These are phyloP conservation scores for Fraxinus angustifolia DNA, from an alignment of 305 asterid species.

Conservation along the genomic window DNA sequence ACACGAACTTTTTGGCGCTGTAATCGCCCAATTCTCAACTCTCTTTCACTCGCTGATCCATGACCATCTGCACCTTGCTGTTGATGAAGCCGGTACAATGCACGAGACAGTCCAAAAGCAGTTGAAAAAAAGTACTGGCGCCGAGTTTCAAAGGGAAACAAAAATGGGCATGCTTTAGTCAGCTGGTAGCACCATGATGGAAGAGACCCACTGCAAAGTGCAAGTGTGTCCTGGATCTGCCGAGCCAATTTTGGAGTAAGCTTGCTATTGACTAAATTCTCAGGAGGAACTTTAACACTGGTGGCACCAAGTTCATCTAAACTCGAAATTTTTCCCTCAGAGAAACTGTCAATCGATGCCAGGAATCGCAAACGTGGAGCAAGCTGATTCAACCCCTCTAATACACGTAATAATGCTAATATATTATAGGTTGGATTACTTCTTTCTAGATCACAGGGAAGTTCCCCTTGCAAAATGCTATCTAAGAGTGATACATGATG, in stretches of 20 bases:
- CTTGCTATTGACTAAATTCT: slow-evolving; percentile 74
- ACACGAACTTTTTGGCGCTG: slow-evolving; percentile 99
- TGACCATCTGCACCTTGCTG: slow-evolving; percentile 97
- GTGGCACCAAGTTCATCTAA: slow-evolving; percentile 47
- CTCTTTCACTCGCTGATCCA: slow-evolving; percentile 74
- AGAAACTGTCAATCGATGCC: slow-evolving; percentile 54
- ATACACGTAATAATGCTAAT: slow-evolving; percentile 77
- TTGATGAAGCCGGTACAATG: slow-evolving; percentile 89
- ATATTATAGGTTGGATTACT: slow-evolving; percentile 82
- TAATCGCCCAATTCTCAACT: slow-evolving; percentile 77
- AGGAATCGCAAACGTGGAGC: slow-evolving; percentile 73
- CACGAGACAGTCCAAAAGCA: slow-evolving; percentile 95
- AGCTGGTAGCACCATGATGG: slow-evolving; percentile 99
- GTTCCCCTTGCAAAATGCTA: slow-evolving; percentile 91
- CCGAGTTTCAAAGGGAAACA: slow-evolving; percentile 93
- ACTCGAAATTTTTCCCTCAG: slow-evolving; percentile 67
- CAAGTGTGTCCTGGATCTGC: slow-evolving; percentile 95
- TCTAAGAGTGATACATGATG: slow-evolving; percentile 67
- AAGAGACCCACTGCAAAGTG: slow-evolving; percentile 93
- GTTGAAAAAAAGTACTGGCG: slow-evolving; percentile 98
- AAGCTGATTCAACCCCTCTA: slow-evolving; percentile 95
- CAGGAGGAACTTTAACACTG: slow-evolving; percentile 55
- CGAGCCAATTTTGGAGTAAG: slow-evolving; percentile 92
- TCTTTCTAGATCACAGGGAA: slow-evolving; percentile 91
- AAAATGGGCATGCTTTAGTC: slow-evolving; percentile 92